Percentiles rank a stretch among this genome's conserved stretches.
Conservation (phyloP, 768 basidiomycete species). For the Lactarius vividus region DNA sequence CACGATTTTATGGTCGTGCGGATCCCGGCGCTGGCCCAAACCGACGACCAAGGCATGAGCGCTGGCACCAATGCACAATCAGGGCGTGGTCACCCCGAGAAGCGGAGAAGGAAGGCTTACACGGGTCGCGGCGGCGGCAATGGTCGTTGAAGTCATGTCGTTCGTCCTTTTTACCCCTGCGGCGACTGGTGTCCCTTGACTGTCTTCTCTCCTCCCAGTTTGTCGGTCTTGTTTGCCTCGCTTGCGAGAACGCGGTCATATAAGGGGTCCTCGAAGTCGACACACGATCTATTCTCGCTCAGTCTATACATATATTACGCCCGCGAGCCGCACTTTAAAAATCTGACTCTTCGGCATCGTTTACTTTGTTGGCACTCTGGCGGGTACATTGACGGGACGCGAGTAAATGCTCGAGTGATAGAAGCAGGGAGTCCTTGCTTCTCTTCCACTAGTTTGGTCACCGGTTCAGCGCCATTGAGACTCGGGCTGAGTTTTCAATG, state of each 20-base stretch:
- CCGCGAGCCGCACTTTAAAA: background rate
- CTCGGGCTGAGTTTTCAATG: too few relatives aligned
- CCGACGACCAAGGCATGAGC: background rate
- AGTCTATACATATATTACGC: background rate
- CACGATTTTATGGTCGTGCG: conserved; percentile 28
- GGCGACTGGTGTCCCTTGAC: background rate
- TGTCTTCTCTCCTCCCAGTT: background rate
- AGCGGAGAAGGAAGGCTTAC: conserved; percentile 4
- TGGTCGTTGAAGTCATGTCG: background rate
- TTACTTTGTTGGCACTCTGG: background rate
- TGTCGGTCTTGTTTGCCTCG: background rate
- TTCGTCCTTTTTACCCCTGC: too few relatives aligned
- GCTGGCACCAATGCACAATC: background rate
- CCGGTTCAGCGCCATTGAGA: too few relatives aligned
- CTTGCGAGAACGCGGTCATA: background rate
- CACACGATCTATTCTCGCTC: background rate
- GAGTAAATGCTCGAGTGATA: background rate
- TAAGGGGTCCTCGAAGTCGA: background rate
- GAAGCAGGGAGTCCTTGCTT: too few relatives aligned
- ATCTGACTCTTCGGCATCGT: background rate
- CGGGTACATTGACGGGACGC: background rate
- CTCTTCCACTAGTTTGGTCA: too few relatives aligned
- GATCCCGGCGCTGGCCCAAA: background rate
- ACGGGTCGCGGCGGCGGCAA: background rate
- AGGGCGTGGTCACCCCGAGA: background rate